phyloP scores from a whole-genome alignment of 129 eudicot genomes.

The Helianthus tuberosus region DNA sequence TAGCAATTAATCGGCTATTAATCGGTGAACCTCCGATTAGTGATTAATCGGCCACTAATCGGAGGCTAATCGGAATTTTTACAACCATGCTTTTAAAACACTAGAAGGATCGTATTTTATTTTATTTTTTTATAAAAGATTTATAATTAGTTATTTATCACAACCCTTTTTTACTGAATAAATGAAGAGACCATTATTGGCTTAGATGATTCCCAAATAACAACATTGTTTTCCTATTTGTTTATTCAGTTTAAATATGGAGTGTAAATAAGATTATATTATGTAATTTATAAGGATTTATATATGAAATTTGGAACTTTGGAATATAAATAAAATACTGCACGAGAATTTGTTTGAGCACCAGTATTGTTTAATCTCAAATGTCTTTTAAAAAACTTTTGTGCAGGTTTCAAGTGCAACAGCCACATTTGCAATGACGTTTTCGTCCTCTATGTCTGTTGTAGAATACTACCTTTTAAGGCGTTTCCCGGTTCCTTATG shows the following conservation, averaged over 20 bases:
- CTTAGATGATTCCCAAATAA: neutral
- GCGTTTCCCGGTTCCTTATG: slow-evolving; percentile 94
- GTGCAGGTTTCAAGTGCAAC: slow-evolving; percentile 97
- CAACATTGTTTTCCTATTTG: neutral
- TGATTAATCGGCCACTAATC: too few relatives aligned
- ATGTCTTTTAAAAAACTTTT: neutral
- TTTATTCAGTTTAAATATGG: neutral
- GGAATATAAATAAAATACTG: neutral
- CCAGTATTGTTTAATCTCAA: neutral
- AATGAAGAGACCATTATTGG: neutral
- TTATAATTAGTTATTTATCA: neutral
- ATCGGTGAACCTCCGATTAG: too few relatives aligned
- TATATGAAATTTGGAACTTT: neutral
- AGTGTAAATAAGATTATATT: neutral
- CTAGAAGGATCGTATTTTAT: neutral
- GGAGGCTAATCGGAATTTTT: too few relatives aligned
- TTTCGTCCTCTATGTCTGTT: slow-evolving; percentile 96
- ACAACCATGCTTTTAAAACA: too few relatives aligned
- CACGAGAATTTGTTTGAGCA: neutral
- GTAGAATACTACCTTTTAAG: slow-evolving; percentile 91
- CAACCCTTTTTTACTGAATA: neutral
- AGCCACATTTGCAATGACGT: slow-evolving; percentile 95
- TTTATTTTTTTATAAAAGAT: too few relatives aligned
- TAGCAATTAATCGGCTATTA: too few relatives aligned
- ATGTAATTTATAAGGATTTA: neutral